Evolutionary conservation across 1,284 basidiomycete genomes (phyloP).

Genomic region (Puccinia horiana): DNA sequence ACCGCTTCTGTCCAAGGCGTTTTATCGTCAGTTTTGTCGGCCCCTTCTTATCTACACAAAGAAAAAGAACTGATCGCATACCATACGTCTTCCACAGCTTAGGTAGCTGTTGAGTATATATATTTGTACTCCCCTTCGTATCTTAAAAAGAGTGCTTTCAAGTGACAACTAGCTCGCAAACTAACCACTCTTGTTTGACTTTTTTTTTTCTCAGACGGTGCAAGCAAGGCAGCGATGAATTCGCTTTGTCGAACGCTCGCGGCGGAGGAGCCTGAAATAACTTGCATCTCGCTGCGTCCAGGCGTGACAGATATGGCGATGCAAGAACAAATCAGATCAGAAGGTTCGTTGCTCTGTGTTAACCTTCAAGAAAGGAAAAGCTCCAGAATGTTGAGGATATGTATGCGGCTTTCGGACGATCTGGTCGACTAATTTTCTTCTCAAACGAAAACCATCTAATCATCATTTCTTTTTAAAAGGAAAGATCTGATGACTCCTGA

Average conservation of each 20-base stretch:
- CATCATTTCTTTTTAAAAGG: no score
- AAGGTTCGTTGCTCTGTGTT: slow-evolving; percentile 11
- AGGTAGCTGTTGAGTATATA: slow-evolving; percentile 33
- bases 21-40: slow-evolving; percentile 20
- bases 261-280: slow-evolving; percentile 33
- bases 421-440: neutral
- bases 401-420: neutral
- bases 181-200: neutral
- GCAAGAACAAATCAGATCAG: slow-evolving; percentile 22
- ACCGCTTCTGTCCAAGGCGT: slow-evolving; percentile 26
- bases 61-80: neutral
- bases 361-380: no score
- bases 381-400: no score
- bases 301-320: slow-evolving; percentile 40
- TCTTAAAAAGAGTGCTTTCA: neutral
- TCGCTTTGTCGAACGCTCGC: slow-evolving; percentile 43
- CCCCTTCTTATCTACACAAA: neutral
- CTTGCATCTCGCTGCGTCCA: slow-evolving; percentile 30
- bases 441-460: neutral
- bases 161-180: neutral
- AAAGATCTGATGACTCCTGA: neutral
- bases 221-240: slow-evolving; percentile 49
- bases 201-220: slow-evolving; percentile 8
- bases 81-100: neutral
- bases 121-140: neutral